These are phyloP conservation scores for Septoria linicola DNA, from an alignment of 2,329 filamentous ascomycete species.

Conservation along the genomic window DNA sequence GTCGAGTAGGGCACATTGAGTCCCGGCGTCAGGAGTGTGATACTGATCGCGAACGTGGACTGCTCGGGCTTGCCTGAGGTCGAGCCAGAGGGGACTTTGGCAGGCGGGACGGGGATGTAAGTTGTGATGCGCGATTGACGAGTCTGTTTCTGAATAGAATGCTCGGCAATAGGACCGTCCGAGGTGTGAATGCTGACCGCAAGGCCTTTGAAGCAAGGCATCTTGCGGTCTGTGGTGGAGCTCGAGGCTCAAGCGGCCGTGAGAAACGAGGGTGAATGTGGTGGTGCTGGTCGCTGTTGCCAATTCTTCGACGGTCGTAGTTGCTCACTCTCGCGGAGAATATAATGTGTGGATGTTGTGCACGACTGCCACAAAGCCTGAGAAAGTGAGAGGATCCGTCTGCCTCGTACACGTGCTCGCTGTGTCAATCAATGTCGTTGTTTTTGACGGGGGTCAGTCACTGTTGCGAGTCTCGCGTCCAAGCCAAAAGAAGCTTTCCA, in stretches of 20 bases:
- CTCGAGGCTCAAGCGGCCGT: slow-evolving; percentile 9
- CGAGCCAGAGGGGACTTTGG: slow-evolving; percentile 66
- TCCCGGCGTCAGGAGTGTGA: slow-evolving; percentile 86
- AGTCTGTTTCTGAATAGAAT: slow-evolving; percentile 92
- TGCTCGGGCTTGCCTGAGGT: slow-evolving; percentile 72
- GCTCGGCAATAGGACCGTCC: slow-evolving; percentile 77
- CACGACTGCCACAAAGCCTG: too few relatives aligned
- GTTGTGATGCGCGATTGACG: slow-evolving; percentile 89
- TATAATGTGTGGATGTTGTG: too few relatives aligned
- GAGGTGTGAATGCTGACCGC: slow-evolving; percentile 93
- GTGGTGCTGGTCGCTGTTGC: background rate
- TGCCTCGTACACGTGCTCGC: too few relatives aligned
- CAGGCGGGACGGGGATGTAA: slow-evolving; percentile 92
- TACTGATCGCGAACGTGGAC: slow-evolving; percentile 96
- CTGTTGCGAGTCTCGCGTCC: too few relatives aligned
- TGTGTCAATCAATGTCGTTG: too few relatives aligned
- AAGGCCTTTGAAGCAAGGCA: slow-evolving; percentile 99
- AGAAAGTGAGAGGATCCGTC: too few relatives aligned
- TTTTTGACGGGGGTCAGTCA: too few relatives aligned
- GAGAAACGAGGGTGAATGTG: background rate
- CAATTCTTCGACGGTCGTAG: background rate
- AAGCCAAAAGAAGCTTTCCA: too few relatives aligned
- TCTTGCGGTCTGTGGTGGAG: slow-evolving; percentile 40
- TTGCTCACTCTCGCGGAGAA: background rate
- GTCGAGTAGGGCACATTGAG: slow-evolving; percentile 90